Evolutionary conservation across 371 early-diverging fungal genomes (phyloP).

Genomic region (Synchytrium microbalum): DNA sequence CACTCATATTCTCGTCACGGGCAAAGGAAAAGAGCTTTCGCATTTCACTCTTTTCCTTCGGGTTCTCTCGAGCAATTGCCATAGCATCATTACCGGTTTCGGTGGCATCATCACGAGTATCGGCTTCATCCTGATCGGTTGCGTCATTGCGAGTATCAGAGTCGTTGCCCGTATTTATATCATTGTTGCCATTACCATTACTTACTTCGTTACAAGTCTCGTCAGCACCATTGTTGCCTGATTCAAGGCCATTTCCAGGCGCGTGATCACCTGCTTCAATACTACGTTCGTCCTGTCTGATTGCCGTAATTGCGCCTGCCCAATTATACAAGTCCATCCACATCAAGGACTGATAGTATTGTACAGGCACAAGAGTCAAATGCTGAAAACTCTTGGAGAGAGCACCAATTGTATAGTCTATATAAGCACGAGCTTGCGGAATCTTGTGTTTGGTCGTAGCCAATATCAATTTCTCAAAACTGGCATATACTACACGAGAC

Average conservation of each 20-base stretch:
- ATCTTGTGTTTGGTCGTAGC: conserved; percentile 69
- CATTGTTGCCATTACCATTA: not conserved
- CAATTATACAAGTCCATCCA: conserved; percentile 92
- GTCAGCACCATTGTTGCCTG: not conserved
- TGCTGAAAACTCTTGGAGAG: conserved; percentile 65
- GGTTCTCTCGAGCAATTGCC: not conserved
- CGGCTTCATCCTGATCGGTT: not conserved
- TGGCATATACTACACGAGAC: conserved; percentile 68
- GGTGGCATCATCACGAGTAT: too few relatives aligned
- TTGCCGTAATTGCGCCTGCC: conserved; percentile 55
- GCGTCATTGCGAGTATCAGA: conserved; percentile 9
- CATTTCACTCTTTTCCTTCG: too few relatives aligned
- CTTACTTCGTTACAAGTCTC: not conserved
- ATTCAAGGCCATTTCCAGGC: too few relatives aligned
- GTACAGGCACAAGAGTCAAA: conserved; percentile 48
- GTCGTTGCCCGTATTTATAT: conserved; percentile 7
- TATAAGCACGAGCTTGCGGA: conserved; percentile 62
- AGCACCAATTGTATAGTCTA: conserved; percentile 60
- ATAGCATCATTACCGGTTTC: too few relatives aligned
- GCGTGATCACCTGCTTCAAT: not conserved
- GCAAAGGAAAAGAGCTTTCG: too few relatives aligned
- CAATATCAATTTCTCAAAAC: conserved; percentile 68
- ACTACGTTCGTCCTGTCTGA: too few relatives aligned
- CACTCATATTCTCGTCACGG: not conserved
- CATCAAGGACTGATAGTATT: conserved; percentile 71